These are phyloP conservation scores for Apiospora kogelbergensis DNA, from an alignment of 2,329 filamentous ascomycete species.

Conservation along the genomic window DNA sequence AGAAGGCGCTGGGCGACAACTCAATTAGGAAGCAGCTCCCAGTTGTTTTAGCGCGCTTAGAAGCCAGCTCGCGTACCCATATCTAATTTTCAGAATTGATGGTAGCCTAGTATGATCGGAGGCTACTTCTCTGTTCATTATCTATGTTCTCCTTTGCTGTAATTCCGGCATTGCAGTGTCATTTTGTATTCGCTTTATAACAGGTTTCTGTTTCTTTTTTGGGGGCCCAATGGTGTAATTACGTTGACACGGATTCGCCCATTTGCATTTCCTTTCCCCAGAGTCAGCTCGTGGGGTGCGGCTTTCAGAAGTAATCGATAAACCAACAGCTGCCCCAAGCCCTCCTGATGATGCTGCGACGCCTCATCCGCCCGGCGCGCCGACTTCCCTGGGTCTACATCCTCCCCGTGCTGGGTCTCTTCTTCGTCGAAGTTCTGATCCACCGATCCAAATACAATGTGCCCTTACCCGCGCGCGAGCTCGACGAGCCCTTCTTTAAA, in stretches of 20 bases:
- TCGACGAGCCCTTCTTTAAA: conserved; percentile 40
- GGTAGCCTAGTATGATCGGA: not conserved
- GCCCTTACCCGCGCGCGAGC: conserved; percentile 33
- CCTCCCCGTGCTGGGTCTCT: conserved; percentile 29
- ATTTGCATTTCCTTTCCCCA: not conserved
- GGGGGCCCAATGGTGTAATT: not conserved
- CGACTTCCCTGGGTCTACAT: conserved; percentile 30
- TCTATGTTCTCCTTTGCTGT: not conserved
- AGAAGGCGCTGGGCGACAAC: too few relatives aligned
- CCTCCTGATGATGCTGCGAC: conserved; percentile 23
- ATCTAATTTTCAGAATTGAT: not conserved
- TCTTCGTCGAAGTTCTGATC: conserved; percentile 34
- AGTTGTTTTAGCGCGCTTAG: too few relatives aligned
- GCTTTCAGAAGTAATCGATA: not conserved
- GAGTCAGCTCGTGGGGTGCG: conserved; percentile 1
- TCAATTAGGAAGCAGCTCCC: too few relatives aligned
- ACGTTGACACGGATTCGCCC: not conserved
- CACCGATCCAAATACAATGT: conserved; percentile 36
- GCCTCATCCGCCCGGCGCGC: conserved; percentile 31
- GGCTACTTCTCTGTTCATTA: not conserved
- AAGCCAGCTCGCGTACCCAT: not conserved
- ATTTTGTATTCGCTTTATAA: not conserved
- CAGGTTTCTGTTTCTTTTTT: not conserved
- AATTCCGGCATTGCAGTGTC: not conserved
- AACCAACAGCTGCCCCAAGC: not conserved